These are phyloP conservation scores for Candida vaughaniae DNA, from an alignment of 805 yeast genomes.

Conservation along the genomic window DNA sequence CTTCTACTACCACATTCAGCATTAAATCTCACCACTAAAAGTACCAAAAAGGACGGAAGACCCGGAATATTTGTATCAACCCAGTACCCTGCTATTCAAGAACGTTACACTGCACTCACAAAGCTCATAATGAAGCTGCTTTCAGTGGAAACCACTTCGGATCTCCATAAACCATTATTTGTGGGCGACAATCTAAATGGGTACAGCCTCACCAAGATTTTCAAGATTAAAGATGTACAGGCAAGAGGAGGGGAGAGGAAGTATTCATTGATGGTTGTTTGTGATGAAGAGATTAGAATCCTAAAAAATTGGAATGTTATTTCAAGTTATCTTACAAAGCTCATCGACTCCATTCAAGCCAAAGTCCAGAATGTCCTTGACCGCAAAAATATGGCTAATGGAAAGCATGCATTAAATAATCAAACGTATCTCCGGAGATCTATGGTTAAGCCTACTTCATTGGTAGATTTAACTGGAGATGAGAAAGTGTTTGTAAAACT, in stretches of 20 bases:
- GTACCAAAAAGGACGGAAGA: slow-evolving; percentile 16
- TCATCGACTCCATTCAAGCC: slow-evolving; percentile 29
- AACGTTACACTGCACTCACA: slow-evolving; percentile 52
- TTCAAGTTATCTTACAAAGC: slow-evolving; percentile 29
- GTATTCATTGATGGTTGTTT: slow-evolving; percentile 57
- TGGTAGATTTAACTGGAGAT: slow-evolving; percentile 56
- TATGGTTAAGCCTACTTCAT: slow-evolving; percentile 52
- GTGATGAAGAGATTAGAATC: slow-evolving; percentile 53
- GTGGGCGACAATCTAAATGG: slow-evolving; percentile 65
- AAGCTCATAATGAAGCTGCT: slow-evolving; percentile 62
- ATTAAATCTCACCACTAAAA: slow-evolving; percentile 19
- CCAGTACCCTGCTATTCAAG: slow-evolving; percentile 54
- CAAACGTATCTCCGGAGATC: slow-evolving; percentile 60
- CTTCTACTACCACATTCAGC: slow-evolving; percentile 46
- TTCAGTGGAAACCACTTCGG: slow-evolving; percentile 64
- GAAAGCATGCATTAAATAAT: slow-evolving; percentile 24
- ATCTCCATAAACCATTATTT: slow-evolving; percentile 58
- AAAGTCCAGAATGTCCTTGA: slow-evolving; percentile 16
- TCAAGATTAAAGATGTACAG: slow-evolving; percentile 60
- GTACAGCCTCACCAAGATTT: slow-evolving; percentile 55
- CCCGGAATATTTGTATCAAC: slow-evolving; percentile 45
- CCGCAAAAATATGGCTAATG: slow-evolving; percentile 8
- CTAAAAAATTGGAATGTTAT: slow-evolving; percentile 57
- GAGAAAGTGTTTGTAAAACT: slow-evolving; percentile 52
- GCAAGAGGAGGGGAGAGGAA: slow-evolving; percentile 77